phyloP scores from a whole-genome alignment of 2,329 filamentous ascomycete genomes.

The Penicillium olsonii region DNA sequence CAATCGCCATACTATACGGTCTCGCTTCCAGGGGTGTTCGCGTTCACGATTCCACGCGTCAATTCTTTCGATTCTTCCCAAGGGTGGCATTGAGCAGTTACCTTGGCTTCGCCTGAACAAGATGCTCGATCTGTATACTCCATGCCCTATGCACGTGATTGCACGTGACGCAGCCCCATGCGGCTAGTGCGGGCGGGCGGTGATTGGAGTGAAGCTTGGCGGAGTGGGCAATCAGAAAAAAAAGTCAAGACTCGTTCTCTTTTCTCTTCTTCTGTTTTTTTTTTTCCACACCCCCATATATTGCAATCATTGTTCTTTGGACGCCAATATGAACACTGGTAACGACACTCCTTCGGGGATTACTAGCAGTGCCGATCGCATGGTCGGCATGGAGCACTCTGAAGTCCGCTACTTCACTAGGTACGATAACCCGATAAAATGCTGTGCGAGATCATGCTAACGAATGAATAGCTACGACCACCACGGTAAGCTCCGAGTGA shows the following conservation, averaged over 20 bases:
- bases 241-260: conserved; percentile 26
- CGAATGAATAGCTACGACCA: conserved; percentile 78
- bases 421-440: conserved; percentile 50
- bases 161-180: conserved; percentile 26
- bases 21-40: no score
- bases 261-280: conserved; percentile 16
- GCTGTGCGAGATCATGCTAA: conserved; percentile 21
- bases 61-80: no score
- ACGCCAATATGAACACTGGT: conserved; percentile 33
- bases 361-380: conserved; percentile 49
- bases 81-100: no score
- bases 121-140: no score
- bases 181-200: conserved; percentile 27
- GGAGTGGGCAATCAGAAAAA: conserved; percentile 27
- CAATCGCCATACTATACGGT: no score
- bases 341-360: conserved; percentile 29
- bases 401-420: conserved; percentile 99
- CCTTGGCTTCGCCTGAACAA: no score
- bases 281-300: conserved; percentile 6
- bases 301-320: conserved; percentile 8
- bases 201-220: conserved; percentile 31
- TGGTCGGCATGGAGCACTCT: conserved; percentile 75
- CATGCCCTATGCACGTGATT: no score
- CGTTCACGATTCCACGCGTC: no score
- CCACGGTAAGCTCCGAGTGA: conserved; percentile 71